Evolutionary conservation across 495 filamentous ascomycete genomes (phyloP).

Genomic region (Hapsidospora chrysogenum): DNA sequence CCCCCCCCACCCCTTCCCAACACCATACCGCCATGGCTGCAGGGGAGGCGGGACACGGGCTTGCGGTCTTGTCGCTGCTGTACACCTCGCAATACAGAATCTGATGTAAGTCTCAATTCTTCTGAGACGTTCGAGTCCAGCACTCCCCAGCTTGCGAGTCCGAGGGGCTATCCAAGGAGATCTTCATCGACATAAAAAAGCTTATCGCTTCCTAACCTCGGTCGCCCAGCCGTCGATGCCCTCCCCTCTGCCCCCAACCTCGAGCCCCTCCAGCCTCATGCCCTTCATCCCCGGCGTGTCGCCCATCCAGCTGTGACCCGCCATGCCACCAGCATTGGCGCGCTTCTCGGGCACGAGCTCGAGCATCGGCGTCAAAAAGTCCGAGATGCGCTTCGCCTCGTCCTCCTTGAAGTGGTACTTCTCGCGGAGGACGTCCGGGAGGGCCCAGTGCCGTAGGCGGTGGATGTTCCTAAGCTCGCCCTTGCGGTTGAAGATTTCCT

Average conservation of each 20-base stretch:
- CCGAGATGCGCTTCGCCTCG: constrained; percentile 59
- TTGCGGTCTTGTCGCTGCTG: too few relatives aligned
- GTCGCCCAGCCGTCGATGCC: constrained; percentile 92
- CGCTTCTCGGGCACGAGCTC: constrained; percentile 72
- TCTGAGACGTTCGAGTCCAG: too few relatives aligned
- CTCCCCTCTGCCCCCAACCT: constrained; percentile 70
- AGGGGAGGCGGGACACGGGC: too few relatives aligned
- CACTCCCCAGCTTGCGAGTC: too few relatives aligned
- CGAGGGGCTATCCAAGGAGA: too few relatives aligned
- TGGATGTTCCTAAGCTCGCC: constrained; percentile 97
- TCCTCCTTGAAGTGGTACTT: constrained; percentile 88
- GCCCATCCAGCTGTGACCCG: constrained; percentile 61
- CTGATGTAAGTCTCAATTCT: too few relatives aligned
- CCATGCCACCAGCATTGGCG: constrained; percentile 94
- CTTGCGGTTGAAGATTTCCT: constrained; percentile 97
- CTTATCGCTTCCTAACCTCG: constrained; percentile 72
- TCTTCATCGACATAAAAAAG: too few relatives aligned
- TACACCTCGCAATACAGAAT: too few relatives aligned
- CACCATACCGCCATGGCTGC: too few relatives aligned
- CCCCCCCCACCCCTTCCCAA: too few relatives aligned
- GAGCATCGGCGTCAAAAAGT: constrained; percentile 86
- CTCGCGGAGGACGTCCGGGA: constrained; percentile 84
- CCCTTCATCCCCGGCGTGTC: constrained; percentile 77
- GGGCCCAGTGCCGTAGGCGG: constrained; percentile 86
- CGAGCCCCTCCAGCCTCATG: constrained; percentile 48